Percentiles rank a stretch among this genome's conserved stretches.
Conservation (phyloP, 108 stramenopile species). For the Aurantiochytrium sp. region DNA sequence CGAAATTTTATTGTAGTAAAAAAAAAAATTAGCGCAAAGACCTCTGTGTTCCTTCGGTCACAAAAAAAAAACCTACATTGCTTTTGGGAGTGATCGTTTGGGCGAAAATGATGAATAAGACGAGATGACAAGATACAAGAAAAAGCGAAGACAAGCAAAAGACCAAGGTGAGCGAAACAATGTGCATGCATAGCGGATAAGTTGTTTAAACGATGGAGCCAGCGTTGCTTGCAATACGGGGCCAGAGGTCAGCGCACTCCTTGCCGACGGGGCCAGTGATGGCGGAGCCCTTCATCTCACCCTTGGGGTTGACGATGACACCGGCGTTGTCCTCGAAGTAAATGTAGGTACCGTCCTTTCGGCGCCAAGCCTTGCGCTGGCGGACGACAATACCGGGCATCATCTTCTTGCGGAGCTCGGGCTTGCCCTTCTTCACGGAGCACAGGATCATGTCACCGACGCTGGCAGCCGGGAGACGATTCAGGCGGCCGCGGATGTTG, state of each 20-base stretch:
- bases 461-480: conserved; percentile 89
- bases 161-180: neutral
- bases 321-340: conserved; percentile 99
- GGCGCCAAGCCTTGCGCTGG: conserved; percentile 97
- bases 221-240: conserved; percentile 95
- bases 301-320: conserved; percentile 99
- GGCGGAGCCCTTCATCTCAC: conserved; percentile 99
- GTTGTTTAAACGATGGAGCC: conserved; percentile 82
- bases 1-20: too few relatives aligned
- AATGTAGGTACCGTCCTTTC: conserved; percentile 98
- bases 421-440: conserved; percentile 99
- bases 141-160: neutral
- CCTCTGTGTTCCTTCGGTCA: too few relatives aligned
- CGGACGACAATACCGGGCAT: conserved; percentile 93
- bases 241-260: conserved; percentile 99
- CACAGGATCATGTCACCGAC: conserved; percentile 98
- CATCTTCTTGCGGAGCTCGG: conserved; percentile 99
- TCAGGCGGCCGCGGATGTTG: conserved; percentile 94
- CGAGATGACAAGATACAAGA: too few relatives aligned
- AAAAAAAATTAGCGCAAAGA: too few relatives aligned
- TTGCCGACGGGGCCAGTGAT: conserved; percentile 97
- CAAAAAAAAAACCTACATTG: too few relatives aligned
- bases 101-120: too few relatives aligned
- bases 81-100: too few relatives aligned
- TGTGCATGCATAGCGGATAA: neutral